These are phyloP conservation scores for Straminergon stramineum DNA, from an alignment of 225 moss, liverwort and hornwort genomes.

Conservation along the genomic window DNA sequence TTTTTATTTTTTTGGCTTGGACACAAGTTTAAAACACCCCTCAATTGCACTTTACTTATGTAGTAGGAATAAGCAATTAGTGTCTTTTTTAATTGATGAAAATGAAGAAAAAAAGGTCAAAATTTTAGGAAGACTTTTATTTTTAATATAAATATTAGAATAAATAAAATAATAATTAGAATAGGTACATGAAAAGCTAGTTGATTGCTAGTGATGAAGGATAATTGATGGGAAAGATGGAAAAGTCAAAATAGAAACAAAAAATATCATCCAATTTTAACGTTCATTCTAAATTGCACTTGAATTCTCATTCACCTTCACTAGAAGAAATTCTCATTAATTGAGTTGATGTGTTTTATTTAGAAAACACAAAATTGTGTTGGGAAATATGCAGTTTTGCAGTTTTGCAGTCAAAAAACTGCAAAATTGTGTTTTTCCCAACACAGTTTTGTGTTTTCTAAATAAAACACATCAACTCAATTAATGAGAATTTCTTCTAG, in stretches of 20 bases:
- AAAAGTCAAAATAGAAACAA: neutral
- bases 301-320: neutral
- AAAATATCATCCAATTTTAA: neutral
- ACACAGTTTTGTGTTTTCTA: no score
- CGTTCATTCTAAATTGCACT: neutral
- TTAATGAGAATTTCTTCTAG: no score
- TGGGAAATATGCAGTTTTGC: no score
- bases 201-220: neutral
- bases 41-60: neutral
- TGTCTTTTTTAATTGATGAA: neutral
- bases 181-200: neutral
- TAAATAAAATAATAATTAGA: neutral
- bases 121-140: neutral
- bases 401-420: no score
- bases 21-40: neutral
- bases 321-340: no score
- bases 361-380: no score
- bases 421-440: no score
- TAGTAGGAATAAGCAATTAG: fast-evolving
- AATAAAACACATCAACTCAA: no score
- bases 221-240: neutral
- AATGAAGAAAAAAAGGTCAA: neutral
- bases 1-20: neutral
- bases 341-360: no score
- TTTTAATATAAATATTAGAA: neutral